Evolutionary conservation across 1,284 basidiomycete genomes (phyloP).

Genomic region (Pseudozyma pruni): DNA sequence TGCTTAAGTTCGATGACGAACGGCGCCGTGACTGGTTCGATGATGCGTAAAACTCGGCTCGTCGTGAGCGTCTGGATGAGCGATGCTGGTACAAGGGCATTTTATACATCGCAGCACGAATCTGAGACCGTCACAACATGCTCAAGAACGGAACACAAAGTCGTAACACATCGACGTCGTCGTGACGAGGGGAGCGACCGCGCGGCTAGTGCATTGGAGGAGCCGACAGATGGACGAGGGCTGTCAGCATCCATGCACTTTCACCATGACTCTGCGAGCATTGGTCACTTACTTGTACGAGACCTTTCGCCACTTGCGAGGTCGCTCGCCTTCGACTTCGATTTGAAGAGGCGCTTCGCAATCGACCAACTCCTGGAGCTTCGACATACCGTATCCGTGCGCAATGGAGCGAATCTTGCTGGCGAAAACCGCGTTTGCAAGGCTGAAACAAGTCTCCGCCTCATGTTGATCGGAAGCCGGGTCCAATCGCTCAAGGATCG

Average conservation of each 20-base stretch:
- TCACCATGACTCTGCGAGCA: background rate
- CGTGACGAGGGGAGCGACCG: too few relatives aligned
- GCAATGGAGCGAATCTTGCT: background rate
- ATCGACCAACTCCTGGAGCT: background rate
- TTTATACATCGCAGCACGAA: too few relatives aligned
- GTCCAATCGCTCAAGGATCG: background rate
- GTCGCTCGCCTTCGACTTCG: background rate
- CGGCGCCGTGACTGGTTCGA: too few relatives aligned
- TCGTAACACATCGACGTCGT: too few relatives aligned
- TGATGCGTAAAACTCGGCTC: too few relatives aligned
- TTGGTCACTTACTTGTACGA: constrained; percentile 6
- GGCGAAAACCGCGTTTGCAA: background rate
- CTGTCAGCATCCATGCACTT: background rate
- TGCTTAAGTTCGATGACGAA: too few relatives aligned
- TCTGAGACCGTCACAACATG: too few relatives aligned
- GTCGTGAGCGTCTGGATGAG: too few relatives aligned
- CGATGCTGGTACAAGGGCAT: too few relatives aligned
- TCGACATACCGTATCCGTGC: background rate
- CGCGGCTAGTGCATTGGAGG: background rate
- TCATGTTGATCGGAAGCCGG: background rate
- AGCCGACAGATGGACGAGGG: background rate
- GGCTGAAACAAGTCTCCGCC: background rate
- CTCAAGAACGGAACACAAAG: too few relatives aligned
- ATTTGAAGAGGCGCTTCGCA: background rate
- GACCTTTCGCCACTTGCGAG: constrained; percentile 10